Percentiles rank a stretch among this genome's conserved stretches.
These are phyloP conservation scores for Verticillium dahliae DNA, from an alignment of 2,329 filamentous ascomycete genomes.

Conservation along the genomic window DNA sequence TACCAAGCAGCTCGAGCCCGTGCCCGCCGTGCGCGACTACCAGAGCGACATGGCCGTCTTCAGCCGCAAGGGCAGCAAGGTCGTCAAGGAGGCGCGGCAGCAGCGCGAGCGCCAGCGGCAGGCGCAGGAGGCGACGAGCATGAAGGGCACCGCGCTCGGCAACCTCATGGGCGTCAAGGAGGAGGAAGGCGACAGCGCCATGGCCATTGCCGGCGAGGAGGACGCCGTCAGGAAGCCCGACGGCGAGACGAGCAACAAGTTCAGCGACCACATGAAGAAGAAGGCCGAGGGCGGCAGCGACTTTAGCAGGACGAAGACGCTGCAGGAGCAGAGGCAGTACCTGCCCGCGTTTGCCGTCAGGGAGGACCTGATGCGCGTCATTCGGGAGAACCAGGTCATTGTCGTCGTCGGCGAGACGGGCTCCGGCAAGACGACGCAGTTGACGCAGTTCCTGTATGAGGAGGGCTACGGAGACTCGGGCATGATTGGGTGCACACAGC, in stretches of 20 bases:
- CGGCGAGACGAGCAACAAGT: constrained; percentile 56
- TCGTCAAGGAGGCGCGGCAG: constrained; percentile 85
- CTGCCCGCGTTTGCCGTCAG: constrained; percentile 93
- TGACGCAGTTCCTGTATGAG: constrained; percentile 93
- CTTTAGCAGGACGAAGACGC: constrained; percentile 87
- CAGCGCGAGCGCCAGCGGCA: constrained; percentile 91
- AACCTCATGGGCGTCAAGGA: constrained; percentile 96
- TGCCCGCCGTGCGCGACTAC: constrained; percentile 84
- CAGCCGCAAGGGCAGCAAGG: constrained; percentile 86
- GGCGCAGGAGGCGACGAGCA: constrained; percentile 88
- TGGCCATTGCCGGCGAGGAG: constrained; percentile 68
- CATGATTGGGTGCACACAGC: constrained; percentile 95
- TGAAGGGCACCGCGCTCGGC: constrained; percentile 84
- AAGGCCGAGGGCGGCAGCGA: constrained; percentile 74
- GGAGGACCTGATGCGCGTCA: constrained; percentile 85
- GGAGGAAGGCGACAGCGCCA: constrained; percentile 83
- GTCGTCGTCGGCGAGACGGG: constrained; percentile 97
- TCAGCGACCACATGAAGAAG: constrained; percentile 85
- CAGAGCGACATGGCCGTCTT: constrained; percentile 99
- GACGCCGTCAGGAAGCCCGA: constrained; percentile 35
- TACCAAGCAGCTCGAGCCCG: constrained; percentile 92
- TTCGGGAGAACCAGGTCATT: constrained; percentile 93
- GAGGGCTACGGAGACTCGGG: constrained; percentile 85
- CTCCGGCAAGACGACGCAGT: constrained; percentile 93
- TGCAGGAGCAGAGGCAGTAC: constrained; percentile 87